Base-by-base conservation (phyloP, 257 asterid genomes). In the Verbascum thapsus region DNA sequence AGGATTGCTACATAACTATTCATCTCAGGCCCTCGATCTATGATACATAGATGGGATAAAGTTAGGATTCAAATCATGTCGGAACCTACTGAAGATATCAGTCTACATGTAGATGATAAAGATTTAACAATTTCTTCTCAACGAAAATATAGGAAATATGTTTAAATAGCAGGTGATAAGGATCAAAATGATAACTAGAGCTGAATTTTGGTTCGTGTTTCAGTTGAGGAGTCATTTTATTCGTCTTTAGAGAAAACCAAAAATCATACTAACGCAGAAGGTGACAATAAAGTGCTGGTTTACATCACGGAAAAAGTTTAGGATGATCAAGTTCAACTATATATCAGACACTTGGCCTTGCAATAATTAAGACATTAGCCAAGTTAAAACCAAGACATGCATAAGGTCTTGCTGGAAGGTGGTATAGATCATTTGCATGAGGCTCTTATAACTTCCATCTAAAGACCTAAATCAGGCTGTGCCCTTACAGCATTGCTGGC, bases 91-190 rank as follows among this genome's bases (percentile, higher is more conserved):
- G 5, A 55, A 34, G 38, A 22, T 3, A 9, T 6, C 15, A 48
- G n/a, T 16, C 53, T 48, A 48, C 18, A n/a, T 44, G 37, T 45
- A 10, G 34, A 13, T 13, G 32, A 64, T 15, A 64, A 64, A 6
- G 53, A 37, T 7, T 26, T 1, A 63, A 61, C 42, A 13, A 42
- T 40, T 22, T 67, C 15, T 35, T 39, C 16, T 37, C 38, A 41
- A 57, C 48, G 16, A 18, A 16, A 10, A 13, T 13, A 45, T 34
- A n/a, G 37, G 48, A 15, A 57, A 13, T 44, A 5, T 35, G 35
- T 35, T 32, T 30, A 65, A 10, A 64, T 26, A 26, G 32, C 32
- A 26, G 32, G 45, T 43, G 17, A 56, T 19, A 39, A 20, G 66
- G 57, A 48, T 39, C 40, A 8, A 3, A 22, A 5, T 41, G n/a